A percentile compares a stretch with the other conserved stretches of the same genome.
Conservation (phyloP, 148 eudicot species). For the Mesembryanthemum crystallinum region DNA sequence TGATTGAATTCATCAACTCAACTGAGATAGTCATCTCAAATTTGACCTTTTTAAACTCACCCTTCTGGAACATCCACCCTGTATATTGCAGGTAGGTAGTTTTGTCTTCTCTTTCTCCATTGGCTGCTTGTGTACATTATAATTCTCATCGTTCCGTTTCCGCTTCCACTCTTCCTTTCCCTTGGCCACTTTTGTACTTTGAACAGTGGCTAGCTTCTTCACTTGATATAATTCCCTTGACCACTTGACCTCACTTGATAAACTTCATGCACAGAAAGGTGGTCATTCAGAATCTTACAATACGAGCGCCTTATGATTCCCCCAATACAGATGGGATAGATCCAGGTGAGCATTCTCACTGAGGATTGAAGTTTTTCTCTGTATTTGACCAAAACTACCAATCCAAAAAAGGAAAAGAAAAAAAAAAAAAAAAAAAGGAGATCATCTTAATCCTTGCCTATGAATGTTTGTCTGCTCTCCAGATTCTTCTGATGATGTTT, state of each 20-base stretch:
- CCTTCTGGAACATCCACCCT: constrained; percentile 53
- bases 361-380: not conserved
- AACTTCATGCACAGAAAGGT: constrained; percentile 21
- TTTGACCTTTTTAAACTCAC: constrained; percentile 41
- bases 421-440: too few species aligned
- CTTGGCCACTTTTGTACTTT: not conserved
- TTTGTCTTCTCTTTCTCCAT: not conserved
- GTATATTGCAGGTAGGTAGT: constrained; percentile 38
- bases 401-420: too few species aligned
- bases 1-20: constrained; percentile 40
- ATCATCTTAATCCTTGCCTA: not conserved
- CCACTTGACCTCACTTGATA: not conserved
- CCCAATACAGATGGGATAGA: constrained; percentile 42
- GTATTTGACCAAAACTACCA: not conserved
- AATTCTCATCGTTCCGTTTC: not conserved
- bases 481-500: constrained; percentile 31
- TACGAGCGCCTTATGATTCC: constrained; percentile 36
- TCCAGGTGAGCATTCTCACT: constrained; percentile 33
- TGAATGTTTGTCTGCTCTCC: not conserved
- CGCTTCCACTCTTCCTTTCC: not conserved
- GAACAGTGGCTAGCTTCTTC: not conserved
- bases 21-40: constrained; percentile 35
- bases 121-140: too few species aligned
- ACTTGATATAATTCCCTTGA: not conserved
- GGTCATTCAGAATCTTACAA: constrained; percentile 27